phyloP scores from a whole-genome alignment of 208 protist genomes.

The Leishmania guyanensis region DNA sequence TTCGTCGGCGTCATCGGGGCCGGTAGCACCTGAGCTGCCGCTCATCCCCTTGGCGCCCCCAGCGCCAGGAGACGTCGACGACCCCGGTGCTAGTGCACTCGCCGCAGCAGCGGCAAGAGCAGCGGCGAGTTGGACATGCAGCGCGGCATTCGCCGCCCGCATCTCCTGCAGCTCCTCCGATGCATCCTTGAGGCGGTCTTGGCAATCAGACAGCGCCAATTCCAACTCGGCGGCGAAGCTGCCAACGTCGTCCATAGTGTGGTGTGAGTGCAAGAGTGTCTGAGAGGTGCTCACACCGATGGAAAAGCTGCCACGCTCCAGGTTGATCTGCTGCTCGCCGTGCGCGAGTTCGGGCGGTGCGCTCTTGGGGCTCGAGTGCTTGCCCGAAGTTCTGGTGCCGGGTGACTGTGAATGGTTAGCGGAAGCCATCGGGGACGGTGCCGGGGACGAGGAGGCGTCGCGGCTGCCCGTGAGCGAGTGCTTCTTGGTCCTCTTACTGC shows the following conservation, averaged over 20 bases:
- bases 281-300: not conserved
- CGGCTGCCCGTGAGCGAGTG: not conserved
- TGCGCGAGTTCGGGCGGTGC: not conserved
- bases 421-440: not conserved
- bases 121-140: slow-evolving; percentile 20
- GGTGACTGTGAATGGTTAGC: not conserved
- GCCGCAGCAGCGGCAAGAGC: slow-evolving; percentile 9
- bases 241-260: not conserved
- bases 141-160: slow-evolving; percentile 18
- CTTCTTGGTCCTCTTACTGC: not conserved
- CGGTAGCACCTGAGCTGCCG: not conserved
- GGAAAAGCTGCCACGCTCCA: not conserved
- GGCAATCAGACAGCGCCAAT: slow-evolving; percentile 7
- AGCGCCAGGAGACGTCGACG: not conserved
- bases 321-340: not conserved
- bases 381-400: not conserved
- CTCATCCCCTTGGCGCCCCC: not conserved
- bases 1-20: not conserved
- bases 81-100: not conserved
- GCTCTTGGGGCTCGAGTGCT: not conserved
- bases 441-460: not conserved
- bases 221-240: not conserved
- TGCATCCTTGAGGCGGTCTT: not conserved
- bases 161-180: slow-evolving; percentile 10
- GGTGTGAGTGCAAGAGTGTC: not conserved